Base-by-base conservation (phyloP, 2,329 filamentous ascomycete species). In the Colletotrichum orbiculare region DNA sequence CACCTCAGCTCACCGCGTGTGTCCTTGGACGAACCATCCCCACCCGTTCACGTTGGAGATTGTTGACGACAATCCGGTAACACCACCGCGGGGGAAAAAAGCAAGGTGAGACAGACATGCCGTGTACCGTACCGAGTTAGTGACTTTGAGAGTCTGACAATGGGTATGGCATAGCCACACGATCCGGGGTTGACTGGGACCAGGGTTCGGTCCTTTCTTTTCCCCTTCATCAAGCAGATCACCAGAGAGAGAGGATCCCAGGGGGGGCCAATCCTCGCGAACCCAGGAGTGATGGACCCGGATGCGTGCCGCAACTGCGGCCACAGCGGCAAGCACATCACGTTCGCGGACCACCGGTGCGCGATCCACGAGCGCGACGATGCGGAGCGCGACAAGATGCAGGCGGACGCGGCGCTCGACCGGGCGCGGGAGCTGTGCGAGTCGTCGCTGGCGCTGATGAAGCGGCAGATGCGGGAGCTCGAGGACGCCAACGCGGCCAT, bases 381-480 rank as follows among this genome's bases (percentile, higher is more conserved):
- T 52, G 62, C 62, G 34, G 62, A 65, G 62, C 62, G 62, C 52
- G 62, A 65, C 58, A 65, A 65, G 37, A 35, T 65, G 0, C 62
- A 65, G 57, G 62, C 62, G n/a, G 62, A 65, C 46, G 62, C 62
- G 3, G 62, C 57, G 5, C 58, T 65, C 25, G 57, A 50, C 15
- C 62, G 62, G 42, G 62, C 62, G 39, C 62, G 62, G 9, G 45
- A 46, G 45, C 50, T 65, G 6, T 65, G 62, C 58, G 62, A 65
- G 25, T 35, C 57, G n/a, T 65, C 62, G n/a, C 39, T 65, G 10
- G 8, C 39, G 2, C 58, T 65, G 34, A 62, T 62, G 62, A 65
- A 62, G 62, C 50, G 62, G n/a, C 62, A 65, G 37, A 65, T 65
- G 58, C 57, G 62, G 50, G 62, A 65, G 58, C 52, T 65, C 52